Conservation (phyloP, 768 basidiomycete genomes). For the Russula foetens region DNA sequence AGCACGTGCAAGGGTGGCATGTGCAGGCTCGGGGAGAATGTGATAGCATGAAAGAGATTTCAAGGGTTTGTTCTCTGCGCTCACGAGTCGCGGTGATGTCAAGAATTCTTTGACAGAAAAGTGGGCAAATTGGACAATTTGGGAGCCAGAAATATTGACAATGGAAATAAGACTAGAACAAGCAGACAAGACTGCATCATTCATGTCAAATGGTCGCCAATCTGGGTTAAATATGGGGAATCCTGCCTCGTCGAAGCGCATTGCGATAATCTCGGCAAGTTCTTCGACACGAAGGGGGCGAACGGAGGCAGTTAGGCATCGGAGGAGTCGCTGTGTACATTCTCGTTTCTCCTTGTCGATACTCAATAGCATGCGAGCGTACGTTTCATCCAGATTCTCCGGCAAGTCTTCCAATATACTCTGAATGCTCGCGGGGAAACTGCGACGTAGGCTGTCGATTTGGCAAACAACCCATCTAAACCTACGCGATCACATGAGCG, state of each 20-base stretch:
- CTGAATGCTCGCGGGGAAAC: neutral
- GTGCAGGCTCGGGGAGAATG: too few species aligned
- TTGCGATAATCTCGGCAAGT: conserved; percentile 4
- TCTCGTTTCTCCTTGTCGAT: neutral
- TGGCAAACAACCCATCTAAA: conserved; percentile 4
- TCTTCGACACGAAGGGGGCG: conserved; percentile 1
- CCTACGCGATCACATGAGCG: neutral
- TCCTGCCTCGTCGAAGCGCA: neutral
- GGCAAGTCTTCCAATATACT: neutral
- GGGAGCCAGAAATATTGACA: neutral
- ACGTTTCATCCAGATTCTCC: neutral
- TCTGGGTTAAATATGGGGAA: neutral
- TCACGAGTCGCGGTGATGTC: neutral
- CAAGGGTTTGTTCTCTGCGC: too few species aligned
- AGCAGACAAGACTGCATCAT: neutral
- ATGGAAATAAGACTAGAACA: conserved; percentile 1
- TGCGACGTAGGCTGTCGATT: neutral
- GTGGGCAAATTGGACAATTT: conserved; percentile 1
- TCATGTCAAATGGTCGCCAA: neutral
- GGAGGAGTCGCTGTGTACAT: neutral
- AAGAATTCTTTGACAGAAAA: conserved; percentile 5
- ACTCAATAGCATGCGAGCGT: neutral
- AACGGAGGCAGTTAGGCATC: neutral
- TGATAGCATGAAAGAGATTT: too few species aligned
- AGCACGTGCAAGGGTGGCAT: too few species aligned